Percentiles rank a stretch among this genome's conserved stretches.
These are phyloP conservation scores for Aspergillus sergii DNA, from an alignment of 2,329 filamentous ascomycete genomes.

Conservation along the genomic window DNA sequence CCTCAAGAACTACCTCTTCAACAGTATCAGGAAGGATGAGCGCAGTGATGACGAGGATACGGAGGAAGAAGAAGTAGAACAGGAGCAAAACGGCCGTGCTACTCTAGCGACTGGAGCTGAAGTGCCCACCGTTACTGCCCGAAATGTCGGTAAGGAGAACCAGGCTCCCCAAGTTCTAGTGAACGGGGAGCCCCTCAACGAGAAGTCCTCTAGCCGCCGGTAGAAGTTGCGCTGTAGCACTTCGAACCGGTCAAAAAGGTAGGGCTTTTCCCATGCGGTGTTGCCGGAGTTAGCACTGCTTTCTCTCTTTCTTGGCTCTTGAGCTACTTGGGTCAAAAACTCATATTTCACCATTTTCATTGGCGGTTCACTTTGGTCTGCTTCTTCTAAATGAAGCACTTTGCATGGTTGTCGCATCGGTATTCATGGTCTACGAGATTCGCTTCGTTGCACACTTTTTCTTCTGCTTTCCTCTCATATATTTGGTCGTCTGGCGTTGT, in stretches of 20 bases:
- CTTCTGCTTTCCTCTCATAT: constrained; percentile 6
- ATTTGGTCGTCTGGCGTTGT: constrained; percentile 14
- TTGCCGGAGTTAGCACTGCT: not conserved
- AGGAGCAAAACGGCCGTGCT: constrained; percentile 25
- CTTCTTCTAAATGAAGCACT: not conserved
- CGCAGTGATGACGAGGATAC: constrained; percentile 50
- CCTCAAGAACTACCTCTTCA: constrained; percentile 45
- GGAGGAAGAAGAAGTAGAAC: constrained; percentile 35
- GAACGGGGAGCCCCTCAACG: constrained; percentile 41
- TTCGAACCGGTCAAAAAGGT: not conserved
- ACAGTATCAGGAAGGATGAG: constrained; percentile 44
- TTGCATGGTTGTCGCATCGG: constrained; percentile 5
- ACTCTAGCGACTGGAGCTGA: constrained; percentile 31
- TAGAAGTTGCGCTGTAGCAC: not conserved
- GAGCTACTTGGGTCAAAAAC: not conserved
- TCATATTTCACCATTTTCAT: constrained; percentile 5
- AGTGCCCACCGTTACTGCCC: constrained; percentile 21
- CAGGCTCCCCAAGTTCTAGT: constrained; percentile 39
- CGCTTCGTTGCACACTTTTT: constrained; percentile 12
- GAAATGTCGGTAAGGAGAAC: constrained; percentile 33
- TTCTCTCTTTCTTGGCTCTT: not conserved
- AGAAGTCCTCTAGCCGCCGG: constrained; percentile 2
- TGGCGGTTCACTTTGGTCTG: not conserved
- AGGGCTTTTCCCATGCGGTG: not conserved
- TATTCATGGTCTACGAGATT: constrained; percentile 14